Base-by-base conservation (phyloP, 495 filamentous ascomycete genomes). In the Hypoxylon cercidicola region DNA sequence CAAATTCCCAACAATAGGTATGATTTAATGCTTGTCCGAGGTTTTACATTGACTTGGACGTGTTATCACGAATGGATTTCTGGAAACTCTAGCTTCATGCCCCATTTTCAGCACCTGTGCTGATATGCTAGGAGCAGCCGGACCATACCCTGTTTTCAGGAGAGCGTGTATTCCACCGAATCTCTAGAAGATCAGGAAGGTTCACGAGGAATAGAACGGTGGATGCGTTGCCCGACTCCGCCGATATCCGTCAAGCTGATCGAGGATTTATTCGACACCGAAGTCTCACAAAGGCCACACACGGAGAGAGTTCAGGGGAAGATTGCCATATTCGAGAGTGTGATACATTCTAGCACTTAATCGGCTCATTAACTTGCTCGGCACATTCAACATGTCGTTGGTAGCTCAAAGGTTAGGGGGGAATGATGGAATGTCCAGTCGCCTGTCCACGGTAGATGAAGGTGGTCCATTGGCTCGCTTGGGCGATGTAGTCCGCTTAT, bases 191-290 rank as follows among this genome's bases (percentile, higher is more conserved):
- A 66, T 20, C 63, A 66, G 47, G 57, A 58, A n/a, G 57, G 57
- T 44, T 57, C 51, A 1, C 47, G 43, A 54, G 64, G 57, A 7
- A 62, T 67, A 23, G 57, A 67, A 21, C 32, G 52, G 52, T 67
- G 64, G 57, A 67, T 67, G 64, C 64, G 57, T 30, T 67, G 64
- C 23, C 64, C 64, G 19, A 67, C 64, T 21, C 64, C 64, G 9
- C 57, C 57, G 3, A 35, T 67, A 48, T 67, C 64, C 7, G 16
- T 4, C 11, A 54, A 53, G 25, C 43, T 67, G 15, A 16, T 18
- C n/a, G 52, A 16, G 10, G 45, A 67, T 12, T 19, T 10, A n/a
- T 48, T 53, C 8, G 39, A 53, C n/a, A 52, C 10, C 19, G 30
- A 52, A 62, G 19, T 30, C 3, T 4, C 57, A 4, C 9, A 37